These are phyloP conservation scores for Rhinocladiella mackenziei DNA, from an alignment of 2,329 filamentous ascomycete genomes.

Conservation along the genomic window DNA sequence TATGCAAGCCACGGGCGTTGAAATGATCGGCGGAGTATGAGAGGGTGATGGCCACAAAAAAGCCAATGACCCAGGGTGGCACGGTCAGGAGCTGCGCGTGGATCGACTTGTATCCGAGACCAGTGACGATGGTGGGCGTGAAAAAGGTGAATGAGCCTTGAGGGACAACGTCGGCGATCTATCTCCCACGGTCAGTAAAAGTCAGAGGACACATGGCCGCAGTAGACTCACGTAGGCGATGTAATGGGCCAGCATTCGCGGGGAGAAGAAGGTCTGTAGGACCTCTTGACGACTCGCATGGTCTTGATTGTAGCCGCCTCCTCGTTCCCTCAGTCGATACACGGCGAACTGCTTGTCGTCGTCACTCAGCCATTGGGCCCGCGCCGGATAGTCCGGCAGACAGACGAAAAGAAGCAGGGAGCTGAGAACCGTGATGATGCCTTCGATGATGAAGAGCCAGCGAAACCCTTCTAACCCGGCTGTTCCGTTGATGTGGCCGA, in stretches of 20 bases:
- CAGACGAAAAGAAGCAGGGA: slow-evolving; percentile 39
- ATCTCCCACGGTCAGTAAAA: not conserved
- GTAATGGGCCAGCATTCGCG: slow-evolving; percentile 27
- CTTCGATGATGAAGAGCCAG: slow-evolving; percentile 34
- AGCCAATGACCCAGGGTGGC: slow-evolving; percentile 26
- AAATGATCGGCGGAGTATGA: slow-evolving; percentile 23
- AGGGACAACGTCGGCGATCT: slow-evolving; percentile 26
- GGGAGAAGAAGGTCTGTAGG: slow-evolving; percentile 19
- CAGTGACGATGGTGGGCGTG: slow-evolving; percentile 25
- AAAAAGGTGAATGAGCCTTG: slow-evolving; percentile 27
- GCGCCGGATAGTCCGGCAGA: slow-evolving; percentile 42
- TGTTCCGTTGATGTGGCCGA: slow-evolving; percentile 40
- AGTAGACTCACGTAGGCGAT: slow-evolving; percentile 22
- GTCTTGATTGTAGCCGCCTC: slow-evolving; percentile 29
- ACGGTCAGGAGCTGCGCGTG: slow-evolving; percentile 31
- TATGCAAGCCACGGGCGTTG: slow-evolving; percentile 47
- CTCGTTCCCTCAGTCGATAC: slow-evolving; percentile 44
- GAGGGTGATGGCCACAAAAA: slow-evolving; percentile 21
- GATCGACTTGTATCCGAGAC: slow-evolving; percentile 27
- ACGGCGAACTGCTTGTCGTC: slow-evolving; percentile 44
- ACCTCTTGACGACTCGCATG: slow-evolving; percentile 21
- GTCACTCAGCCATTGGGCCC: slow-evolving; percentile 43
- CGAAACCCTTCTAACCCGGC: slow-evolving; percentile 41
- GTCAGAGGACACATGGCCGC: not conserved
- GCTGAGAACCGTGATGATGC: slow-evolving; percentile 38